These are phyloP conservation scores for Trypanosoma lewisi DNA, from an alignment of 208 protist species.

Conservation along the genomic window DNA sequence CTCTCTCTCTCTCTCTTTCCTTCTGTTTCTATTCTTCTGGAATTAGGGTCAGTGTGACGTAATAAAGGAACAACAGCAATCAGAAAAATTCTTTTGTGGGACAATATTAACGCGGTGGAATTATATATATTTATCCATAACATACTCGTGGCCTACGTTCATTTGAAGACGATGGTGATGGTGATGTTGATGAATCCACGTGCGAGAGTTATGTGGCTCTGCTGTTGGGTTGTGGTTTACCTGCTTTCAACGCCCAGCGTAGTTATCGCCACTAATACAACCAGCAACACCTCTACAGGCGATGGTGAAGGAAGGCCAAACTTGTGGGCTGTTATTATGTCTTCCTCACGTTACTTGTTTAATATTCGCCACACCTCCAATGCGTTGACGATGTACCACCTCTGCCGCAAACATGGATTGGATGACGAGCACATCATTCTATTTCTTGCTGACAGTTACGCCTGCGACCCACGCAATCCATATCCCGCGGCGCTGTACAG, in stretches of 20 bases:
- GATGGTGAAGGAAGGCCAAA: slow-evolving; percentile 28
- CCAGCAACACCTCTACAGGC: background rate
- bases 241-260: slow-evolving; percentile 9
- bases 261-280: background rate
- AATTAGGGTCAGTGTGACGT: too few species aligned
- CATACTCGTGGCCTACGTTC: too few species aligned
- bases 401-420: slow-evolving; percentile 94
- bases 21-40: too few species aligned
- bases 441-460: slow-evolving; percentile 97
- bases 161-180: too few species aligned
- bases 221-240: slow-evolving; percentile 2
- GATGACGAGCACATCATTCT: slow-evolving; percentile 95
- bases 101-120: too few species aligned
- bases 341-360: slow-evolving; percentile 96
- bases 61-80: too few species aligned
- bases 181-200: background rate
- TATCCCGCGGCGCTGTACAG: slow-evolving; percentile 77
- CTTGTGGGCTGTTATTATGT: slow-evolving; percentile 95
- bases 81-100: too few species aligned
- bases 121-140: too few species aligned
- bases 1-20: too few species aligned
- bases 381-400: slow-evolving; percentile 95
- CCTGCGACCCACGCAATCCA: slow-evolving; percentile 97
- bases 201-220: background rate
- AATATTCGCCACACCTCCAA: slow-evolving; percentile 98